Base-by-base conservation (phyloP, 768 basidiomycete genomes). In the Pisolithus marmoratus region DNA sequence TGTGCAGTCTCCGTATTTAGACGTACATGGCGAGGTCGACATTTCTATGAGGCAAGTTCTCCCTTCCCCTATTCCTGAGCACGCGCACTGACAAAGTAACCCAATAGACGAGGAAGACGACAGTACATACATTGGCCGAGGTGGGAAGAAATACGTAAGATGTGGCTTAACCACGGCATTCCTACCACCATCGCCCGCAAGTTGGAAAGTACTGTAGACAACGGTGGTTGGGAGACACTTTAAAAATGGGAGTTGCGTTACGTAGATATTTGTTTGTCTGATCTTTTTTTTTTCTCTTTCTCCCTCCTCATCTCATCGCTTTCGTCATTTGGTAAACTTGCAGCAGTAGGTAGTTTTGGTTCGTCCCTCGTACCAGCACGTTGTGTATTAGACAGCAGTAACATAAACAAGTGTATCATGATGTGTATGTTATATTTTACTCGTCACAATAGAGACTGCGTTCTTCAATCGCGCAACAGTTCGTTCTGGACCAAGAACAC, bases 21-120 rank as follows among this genome's bases (percentile, higher is more conserved):
- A 99, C 60, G 81, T 81, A 1, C 96, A 98, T 54, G 96, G 95
- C 1, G 96, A 98, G 61, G 80, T 92, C 2, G 95, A 98, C 65
- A 74, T 90, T 12, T 87, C 87, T 2, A 91, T 95, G 86, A 83
- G 91, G 94, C 92, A 59, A 51, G 77, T 63, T 26, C 38, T 22
- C 8, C 42, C 15, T n/a, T 45, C 46, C n/a, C 34, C 4, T 29
- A 2, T 27, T 9, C 27, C 27, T 9, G 9, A 5, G 36, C 43
- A n/a, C 5, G 1, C 20, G 29, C 14, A 45, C 14, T 47, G 26
- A 15, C 24, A 2, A 24, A 11, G 15, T 8, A n/a, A n/a, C 3
- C 38, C 56, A 12, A 20, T 52, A 94, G 94, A 64, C 84, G 93
- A 8, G 93, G 92, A 2, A 85, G 91, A 38, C 79, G 92, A 45